Base-by-base conservation (phyloP, 139 green algal species). In the Chloropicon primus region DNA sequence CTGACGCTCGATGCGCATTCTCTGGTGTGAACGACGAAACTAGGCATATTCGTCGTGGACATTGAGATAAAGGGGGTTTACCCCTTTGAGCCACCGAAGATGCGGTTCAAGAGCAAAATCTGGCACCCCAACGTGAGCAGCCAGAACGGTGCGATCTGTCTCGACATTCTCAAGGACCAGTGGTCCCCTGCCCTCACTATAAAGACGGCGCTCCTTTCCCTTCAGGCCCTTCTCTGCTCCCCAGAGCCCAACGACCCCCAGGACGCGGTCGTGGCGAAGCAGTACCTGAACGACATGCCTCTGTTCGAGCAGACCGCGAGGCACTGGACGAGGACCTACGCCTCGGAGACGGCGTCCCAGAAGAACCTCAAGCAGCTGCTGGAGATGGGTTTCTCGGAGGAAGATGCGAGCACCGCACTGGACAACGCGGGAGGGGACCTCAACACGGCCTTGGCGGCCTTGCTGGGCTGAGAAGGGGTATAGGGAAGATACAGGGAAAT, bases 1-100 rank as follows among this genome's bases (percentile, higher is more conserved):
- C n/a, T n/a, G n/a, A n/a, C n/a, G n/a, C n/a, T n/a, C n/a, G n/a
- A n/a, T n/a, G n/a, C n/a, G n/a, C n/a, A n/a, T n/a, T n/a, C n/a
- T n/a, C n/a, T n/a, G n/a, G n/a, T n/a, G n/a, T n/a, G n/a, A n/a
- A n/a, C n/a, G n/a, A n/a, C n/a, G n/a, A n/a, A n/a, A 62, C 41
- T n/a, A 62, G 41, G 41, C 41, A 17, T 62, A 17, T 62, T 62
- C 41, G 41, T 62, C 10, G 41, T 62, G 10, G 41, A 62, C 41
- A 62, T 62, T 17, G 41, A 62, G 17, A 62, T 62, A 5, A 62
- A 62, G 41, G 41, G 41, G 10, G 41, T 62, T 5, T 98, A 99
- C 78, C 95, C 95, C 5, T 99, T 98, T 85, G 91, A 95, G 62
- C 93, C 95, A 0, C 95, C 95, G n/a, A 97, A 97, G 79, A 98